Evolutionary conservation across 345 rosid genomes (phyloP).

Genomic region (Aquilaria sinensis): DNA sequence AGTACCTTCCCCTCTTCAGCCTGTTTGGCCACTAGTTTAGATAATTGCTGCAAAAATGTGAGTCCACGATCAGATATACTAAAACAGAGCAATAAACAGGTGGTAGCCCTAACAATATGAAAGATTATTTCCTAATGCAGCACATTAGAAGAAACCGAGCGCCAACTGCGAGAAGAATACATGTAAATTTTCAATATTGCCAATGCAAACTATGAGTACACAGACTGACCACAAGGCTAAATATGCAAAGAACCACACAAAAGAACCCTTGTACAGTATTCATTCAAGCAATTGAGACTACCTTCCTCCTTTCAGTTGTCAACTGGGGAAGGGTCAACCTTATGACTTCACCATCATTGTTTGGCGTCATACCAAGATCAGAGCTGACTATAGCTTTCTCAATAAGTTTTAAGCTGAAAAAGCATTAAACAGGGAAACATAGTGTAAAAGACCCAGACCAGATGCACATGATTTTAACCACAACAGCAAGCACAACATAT

Average conservation of each 20-base stretch:
- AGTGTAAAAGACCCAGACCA: constrained; percentile 1
- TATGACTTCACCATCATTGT: constrained; percentile 89
- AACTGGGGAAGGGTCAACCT: constrained; percentile 79
- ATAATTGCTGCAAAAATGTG: constrained; percentile 53
- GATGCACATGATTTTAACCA: background rate
- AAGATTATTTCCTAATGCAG: too few species aligned
- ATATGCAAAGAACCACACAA: too few species aligned
- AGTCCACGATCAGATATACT: background rate
- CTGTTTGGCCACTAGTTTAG: constrained; percentile 84
- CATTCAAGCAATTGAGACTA: constrained; percentile 11
- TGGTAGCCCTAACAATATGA: background rate
- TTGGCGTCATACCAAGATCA: constrained; percentile 85
- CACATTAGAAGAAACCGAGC: too few species aligned
- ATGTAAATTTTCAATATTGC: background rate
- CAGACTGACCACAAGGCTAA: too few species aligned
- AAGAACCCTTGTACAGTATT: too few species aligned
- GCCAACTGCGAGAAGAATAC: background rate
- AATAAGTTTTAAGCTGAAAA: constrained; percentile 69
- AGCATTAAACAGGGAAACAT: constrained; percentile 8
- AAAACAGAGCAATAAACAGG: background rate
- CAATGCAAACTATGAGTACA: too few species aligned
- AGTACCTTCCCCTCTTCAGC: constrained; percentile 93
- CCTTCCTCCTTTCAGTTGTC: constrained; percentile 94
- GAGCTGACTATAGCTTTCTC: constrained; percentile 94
- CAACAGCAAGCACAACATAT: too few species aligned